A percentile compares a stretch with the other conserved stretches of the same genome.
Evolutionary conservation across 1,284 basidiomycete genomes (phyloP).

Genomic region (Albatrellus sp.): DNA sequence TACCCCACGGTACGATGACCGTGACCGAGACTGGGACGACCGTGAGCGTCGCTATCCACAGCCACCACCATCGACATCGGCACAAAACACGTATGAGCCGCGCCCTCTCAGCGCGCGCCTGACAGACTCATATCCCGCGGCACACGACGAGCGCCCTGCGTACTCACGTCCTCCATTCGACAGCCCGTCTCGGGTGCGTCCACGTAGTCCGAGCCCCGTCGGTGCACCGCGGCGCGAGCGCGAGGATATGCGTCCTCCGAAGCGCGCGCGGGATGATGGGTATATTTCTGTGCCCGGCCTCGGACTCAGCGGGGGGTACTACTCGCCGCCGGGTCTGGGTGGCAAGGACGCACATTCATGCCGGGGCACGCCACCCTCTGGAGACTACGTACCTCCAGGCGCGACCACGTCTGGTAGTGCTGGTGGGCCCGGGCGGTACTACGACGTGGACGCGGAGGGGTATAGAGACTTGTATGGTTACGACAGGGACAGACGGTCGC

Average conservation of each 20-base stretch:
- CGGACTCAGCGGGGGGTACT: constrained; percentile 12
- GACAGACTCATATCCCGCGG: constrained; percentile 14
- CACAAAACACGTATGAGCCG: constrained; percentile 15
- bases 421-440: neutral
- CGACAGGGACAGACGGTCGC: neutral
- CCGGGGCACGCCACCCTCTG: constrained; percentile 1
- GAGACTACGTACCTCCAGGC: neutral
- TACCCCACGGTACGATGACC: neutral
- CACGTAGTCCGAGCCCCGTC: constrained; percentile 20
- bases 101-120: constrained; percentile 19
- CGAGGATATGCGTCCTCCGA: constrained; percentile 21
- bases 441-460: neutral
- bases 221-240: constrained; percentile 6
- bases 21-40: neutral
- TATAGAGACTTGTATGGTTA: neutral
- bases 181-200: constrained; percentile 17
- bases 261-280: constrained; percentile 20
- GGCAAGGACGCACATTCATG: constrained; percentile 23
- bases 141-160: constrained; percentile 11
- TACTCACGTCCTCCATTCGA: constrained; percentile 13
- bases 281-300: constrained; percentile 4
- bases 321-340: constrained; percentile 13
- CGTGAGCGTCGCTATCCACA: constrained; percentile 4
- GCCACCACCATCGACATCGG: constrained; percentile 5
- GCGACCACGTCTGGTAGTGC: neutral